These are phyloP conservation scores for Colletotrichum sp. DNA, from an alignment of 2,329 filamentous ascomycete species.

Conservation along the genomic window DNA sequence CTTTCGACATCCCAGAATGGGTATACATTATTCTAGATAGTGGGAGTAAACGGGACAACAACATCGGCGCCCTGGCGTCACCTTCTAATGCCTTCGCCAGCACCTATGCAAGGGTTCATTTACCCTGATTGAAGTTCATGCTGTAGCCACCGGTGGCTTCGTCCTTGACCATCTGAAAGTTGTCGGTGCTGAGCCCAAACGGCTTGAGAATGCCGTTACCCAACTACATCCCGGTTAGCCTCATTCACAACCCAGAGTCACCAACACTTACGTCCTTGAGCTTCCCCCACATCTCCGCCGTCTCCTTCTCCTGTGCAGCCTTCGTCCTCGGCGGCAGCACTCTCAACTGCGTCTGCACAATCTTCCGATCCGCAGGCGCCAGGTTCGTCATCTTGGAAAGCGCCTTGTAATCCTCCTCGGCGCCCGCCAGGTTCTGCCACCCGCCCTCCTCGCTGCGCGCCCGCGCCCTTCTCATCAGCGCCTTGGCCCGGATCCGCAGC, in stretches of 20 bases:
- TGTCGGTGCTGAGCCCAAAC: slow-evolving; percentile 92
- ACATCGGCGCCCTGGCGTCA: not conserved
- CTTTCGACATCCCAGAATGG: too few species aligned
- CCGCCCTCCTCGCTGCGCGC: slow-evolving; percentile 74
- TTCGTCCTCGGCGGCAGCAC: slow-evolving; percentile 73
- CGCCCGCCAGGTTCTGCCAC: slow-evolving; percentile 81
- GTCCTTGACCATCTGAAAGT: slow-evolving; percentile 94
- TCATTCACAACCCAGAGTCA: not conserved
- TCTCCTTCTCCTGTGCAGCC: slow-evolving; percentile 83
- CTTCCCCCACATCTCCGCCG: slow-evolving; percentile 98
- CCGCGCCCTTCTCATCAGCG: slow-evolving; percentile 79
- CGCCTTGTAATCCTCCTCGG: slow-evolving; percentile 79
- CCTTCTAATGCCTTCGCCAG: accelerated
- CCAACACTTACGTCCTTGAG: slow-evolving; percentile 71
- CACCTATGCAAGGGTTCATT: not conserved
- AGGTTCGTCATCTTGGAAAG: slow-evolving; percentile 67
- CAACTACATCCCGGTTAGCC: slow-evolving; percentile 50
- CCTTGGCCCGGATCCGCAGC: slow-evolving; percentile 79
- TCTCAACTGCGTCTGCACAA: slow-evolving; percentile 70
- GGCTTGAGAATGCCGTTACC: slow-evolving; percentile 92
- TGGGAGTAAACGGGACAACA: accelerated
- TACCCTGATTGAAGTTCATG: slow-evolving; percentile 77
- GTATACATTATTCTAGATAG: not conserved
- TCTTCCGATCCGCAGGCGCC: slow-evolving; percentile 67
- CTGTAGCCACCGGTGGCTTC: slow-evolving; percentile 90